These are phyloP conservation scores for Pythium apleroticum DNA, from an alignment of 352 stramenopile genomes.

Conservation along the genomic window DNA sequence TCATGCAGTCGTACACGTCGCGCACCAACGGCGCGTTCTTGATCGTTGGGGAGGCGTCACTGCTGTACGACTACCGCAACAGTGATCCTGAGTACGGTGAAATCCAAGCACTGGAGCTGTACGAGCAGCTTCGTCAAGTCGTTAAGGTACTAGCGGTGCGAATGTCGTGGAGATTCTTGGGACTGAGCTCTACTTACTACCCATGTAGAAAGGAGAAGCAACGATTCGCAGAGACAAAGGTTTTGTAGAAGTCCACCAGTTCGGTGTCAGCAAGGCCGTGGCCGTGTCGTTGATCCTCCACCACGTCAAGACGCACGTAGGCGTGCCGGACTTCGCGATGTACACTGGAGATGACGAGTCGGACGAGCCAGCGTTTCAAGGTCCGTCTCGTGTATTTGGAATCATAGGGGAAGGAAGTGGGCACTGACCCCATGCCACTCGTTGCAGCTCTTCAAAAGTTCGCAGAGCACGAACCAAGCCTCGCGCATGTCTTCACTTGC, in stretches of 20 bases:
- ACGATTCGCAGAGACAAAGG: constrained; percentile 58
- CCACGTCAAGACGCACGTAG: constrained; percentile 53
- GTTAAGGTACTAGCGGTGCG: constrained; percentile 75
- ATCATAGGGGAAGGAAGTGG: background rate
- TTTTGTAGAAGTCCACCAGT: constrained; percentile 76
- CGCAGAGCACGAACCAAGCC: constrained; percentile 31
- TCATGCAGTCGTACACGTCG: constrained; percentile 97
- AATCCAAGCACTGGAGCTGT: constrained; percentile 93
- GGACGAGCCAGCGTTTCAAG: constrained; percentile 91
- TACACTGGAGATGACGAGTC: constrained; percentile 97
- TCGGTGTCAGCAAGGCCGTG: constrained; percentile 64
- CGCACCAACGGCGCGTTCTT: constrained; percentile 98
- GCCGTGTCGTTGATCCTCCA: constrained; percentile 55
- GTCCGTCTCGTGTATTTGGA: constrained; percentile 29
- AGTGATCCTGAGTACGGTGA: constrained; percentile 98
- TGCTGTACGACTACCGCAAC: constrained; percentile 98
- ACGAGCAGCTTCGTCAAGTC: constrained; percentile 94
- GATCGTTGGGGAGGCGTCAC: constrained; percentile 94
- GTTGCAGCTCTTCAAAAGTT: constrained; percentile 47
- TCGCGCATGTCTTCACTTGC: constrained; percentile 87
- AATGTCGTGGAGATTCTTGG: background rate
- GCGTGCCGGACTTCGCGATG: constrained; percentile 93
- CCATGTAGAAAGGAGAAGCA: constrained; percentile 52
- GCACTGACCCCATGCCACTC: background rate
- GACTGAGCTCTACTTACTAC: constrained; percentile 44